A percentile compares a stretch with the other conserved stretches of the same genome.
These are phyloP conservation scores for Mucor saturninus DNA, from an alignment of 371 early-diverging fungal species.

Conservation along the genomic window DNA sequence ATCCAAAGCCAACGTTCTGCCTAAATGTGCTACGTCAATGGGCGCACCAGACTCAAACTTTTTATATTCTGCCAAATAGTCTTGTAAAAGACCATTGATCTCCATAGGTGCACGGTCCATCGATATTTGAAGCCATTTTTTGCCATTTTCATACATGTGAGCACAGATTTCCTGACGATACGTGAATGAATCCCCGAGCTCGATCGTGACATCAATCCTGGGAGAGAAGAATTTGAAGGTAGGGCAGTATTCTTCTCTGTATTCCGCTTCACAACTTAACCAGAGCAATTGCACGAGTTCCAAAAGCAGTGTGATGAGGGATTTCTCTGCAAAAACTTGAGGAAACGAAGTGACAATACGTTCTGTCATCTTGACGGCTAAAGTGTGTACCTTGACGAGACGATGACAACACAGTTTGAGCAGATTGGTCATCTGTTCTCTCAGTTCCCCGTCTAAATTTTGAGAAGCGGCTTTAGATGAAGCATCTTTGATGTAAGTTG, in stretches of 20 bases:
- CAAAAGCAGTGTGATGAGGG: constrained; percentile 63
- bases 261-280: constrained; percentile 82
- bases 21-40: constrained; percentile 66
- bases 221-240: constrained; percentile 73
- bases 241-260: constrained; percentile 81
- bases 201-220: constrained; percentile 68
- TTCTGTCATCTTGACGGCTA: constrained; percentile 62
- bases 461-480: constrained; percentile 56
- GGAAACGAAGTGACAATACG: constrained; percentile 66
- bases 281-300: constrained; percentile 82
- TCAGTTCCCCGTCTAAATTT: constrained; percentile 50
- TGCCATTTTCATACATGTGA: constrained; percentile 66
- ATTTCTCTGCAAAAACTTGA: constrained; percentile 75
- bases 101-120: constrained; percentile 59
- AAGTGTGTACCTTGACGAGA: constrained; percentile 65
- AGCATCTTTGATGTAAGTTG: constrained; percentile 61
- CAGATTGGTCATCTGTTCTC: constrained; percentile 63
- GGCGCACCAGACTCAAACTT: constrained; percentile 51
- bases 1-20: constrained; percentile 76
- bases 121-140: constrained; percentile 71
- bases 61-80: constrained; percentile 67
- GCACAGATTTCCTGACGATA: constrained; percentile 75
- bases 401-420: constrained; percentile 73
- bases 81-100: constrained; percentile 69
- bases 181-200: constrained; percentile 76